Evolutionary conservation across 345 rosid species (phyloP), one percentile per base, ranked within the genome.

Genomic region (Stellera chamaejasme): DNA sequence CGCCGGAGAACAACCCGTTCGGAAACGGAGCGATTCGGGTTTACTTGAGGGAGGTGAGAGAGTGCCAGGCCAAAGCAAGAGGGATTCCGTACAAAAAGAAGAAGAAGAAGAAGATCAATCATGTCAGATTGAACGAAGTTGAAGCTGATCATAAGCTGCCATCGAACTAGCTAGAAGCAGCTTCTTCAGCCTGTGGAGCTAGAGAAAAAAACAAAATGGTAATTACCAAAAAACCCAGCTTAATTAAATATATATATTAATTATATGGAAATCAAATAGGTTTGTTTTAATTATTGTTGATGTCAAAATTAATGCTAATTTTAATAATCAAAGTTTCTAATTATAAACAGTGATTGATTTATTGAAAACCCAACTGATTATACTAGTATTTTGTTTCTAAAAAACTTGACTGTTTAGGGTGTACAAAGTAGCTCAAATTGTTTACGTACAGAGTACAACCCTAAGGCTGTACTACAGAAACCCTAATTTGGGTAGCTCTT

Each of bases 81-180:
- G 96, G 94, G 42, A 85, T 88, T 55, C 79, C 83, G 1, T 83
- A 83, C 58, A 83, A 75, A 79, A 88, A 88, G 86, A 88, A 80
- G 54, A 87, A 76, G 78, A 88, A 76, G 85, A 77, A 67, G 68
- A 81, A 80, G 83, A 32, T 32, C 9, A 72, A 63, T 70, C 75
- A 55, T 69, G 51, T 64, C 43, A 76, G 70, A 68, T 52, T 71
- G 16, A 71, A 52, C 59, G 39, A 32, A 4, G 69, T 66, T 1
- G 80, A 74, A 10, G 66, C 77, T 4, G 74, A 64, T 32, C 5
- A 3, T 5, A 5, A 4, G 39, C 39, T 32, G 52, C 54, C 73
- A 27, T 59, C 77, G 2, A 75, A 60, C 64, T 53, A 48, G 25
- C 72, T 13, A 43, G 60, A 45, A 7, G 6, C 59, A 7, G 6